Base-by-base conservation (phyloP, 2,329 filamentous ascomycete species). In the Sphaceloma murrayae region DNA sequence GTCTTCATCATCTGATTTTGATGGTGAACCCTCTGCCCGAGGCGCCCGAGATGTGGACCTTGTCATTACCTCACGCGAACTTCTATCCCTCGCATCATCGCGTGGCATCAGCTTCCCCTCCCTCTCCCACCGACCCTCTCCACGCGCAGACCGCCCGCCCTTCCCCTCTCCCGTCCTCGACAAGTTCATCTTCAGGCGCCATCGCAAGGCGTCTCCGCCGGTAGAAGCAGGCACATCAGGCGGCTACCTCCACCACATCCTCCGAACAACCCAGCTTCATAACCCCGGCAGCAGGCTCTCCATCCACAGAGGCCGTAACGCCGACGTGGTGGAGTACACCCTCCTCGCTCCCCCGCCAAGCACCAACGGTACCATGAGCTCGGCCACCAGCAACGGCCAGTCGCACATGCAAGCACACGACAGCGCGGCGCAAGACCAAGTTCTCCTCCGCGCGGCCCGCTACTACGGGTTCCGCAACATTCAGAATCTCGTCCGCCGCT, bases 381-480 rank as follows among this genome's bases (percentile, higher is more conserved):
- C n/a, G n/a, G n/a, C n/a, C n/a, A n/a, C n/a, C n/a, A n/a, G n/a
- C n/a, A n/a, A n/a, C n/a, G n/a, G n/a, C n/a, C n/a, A n/a, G n/a
- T n/a, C n/a, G n/a, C n/a, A n/a, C n/a, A n/a, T n/a, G n/a, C n/a
- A n/a, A 29, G 11, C 19, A 3, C 19, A 27, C 22, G 2, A 11
- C 6, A 19, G 9, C 2, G 14, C n/a, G 14, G 36, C 14, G n/a
- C 13, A 30, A 30, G 22, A 7, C n/a, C 13, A 27, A 13, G 24
- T 40, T 11, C 62, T 93, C 2, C 78, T 93, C 66, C 84, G 78
- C 58, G 82, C 85, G 14, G 89, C 89, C 3, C 79, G 91, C 42
- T 98, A 89, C 63, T 98, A 98, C 60, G 91, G 91, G 4, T 98
- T 98, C 70, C 76, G 91, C 43, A 98, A 98, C 58, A 98, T 98